Base-by-base conservation (phyloP, 192 early-diverging fungal genomes). In the Phycomyces blakesleeanus region DNA sequence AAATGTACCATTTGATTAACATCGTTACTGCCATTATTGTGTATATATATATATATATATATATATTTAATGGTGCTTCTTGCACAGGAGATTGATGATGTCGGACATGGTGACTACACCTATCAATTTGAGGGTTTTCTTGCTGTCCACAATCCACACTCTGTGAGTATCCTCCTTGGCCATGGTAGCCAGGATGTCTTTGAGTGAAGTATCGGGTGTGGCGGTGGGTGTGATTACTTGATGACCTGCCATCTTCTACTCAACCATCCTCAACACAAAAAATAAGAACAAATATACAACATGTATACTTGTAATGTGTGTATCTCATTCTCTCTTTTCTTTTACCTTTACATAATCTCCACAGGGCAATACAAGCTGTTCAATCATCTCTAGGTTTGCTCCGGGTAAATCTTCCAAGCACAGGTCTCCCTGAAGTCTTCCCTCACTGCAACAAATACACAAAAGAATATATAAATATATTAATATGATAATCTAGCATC, bases 21-120 rank as follows among this genome's bases (percentile, higher is more conserved):
- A n/a, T n/a, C n/a, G n/a, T n/a, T n/a, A n/a, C n/a, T n/a, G n/a
- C n/a, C n/a, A n/a, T n/a, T n/a, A n/a, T n/a, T n/a, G n/a, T n/a
- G n/a, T n/a, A n/a, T n/a, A n/a, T n/a, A n/a, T n/a, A n/a, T 41
- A 41, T 41, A 41, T 14, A 41, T 6, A 41, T 10, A 10, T 14
- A 41, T 14, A 10, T 10, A 3, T 47, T 47, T 47, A 47, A 11
- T n/a, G 12, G 47, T 37, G 27, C 1, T 57, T 29, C 5, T 20
- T 21, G 27, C 59, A 68, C 49, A 68, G 34, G 11, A 44, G 34
- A 24, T 38, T 27, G 57, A 88, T 78, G 20, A 88, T 69, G 62
- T 88, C 86, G 16, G 78, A 76, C 64, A 82, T 77, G 12, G 86
- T 78, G 14, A 88, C 59, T 20, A 88, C 84, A 18, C 76, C 78